Conservation (phyloP, 176 grass and related monocot genomes). For the Otatea glauca region DNA sequence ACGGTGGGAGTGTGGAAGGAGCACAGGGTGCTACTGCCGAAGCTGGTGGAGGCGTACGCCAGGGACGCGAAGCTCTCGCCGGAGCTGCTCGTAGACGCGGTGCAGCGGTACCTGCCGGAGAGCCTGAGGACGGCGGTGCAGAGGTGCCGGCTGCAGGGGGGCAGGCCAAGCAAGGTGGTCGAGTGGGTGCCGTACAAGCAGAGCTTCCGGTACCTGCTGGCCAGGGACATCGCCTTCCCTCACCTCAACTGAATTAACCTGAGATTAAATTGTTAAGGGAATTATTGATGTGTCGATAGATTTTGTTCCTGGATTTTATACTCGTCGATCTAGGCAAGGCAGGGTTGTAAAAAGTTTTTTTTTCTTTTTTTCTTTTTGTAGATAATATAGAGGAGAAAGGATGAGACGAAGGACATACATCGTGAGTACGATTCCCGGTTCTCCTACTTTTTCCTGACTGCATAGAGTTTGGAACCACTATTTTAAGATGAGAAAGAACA, state of each 20-base stretch:
- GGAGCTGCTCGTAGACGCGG: slow-evolving; percentile 65
- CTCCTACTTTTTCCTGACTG: too few species aligned
- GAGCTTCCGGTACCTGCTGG: slow-evolving; percentile 76
- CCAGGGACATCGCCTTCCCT: slow-evolving; percentile 83
- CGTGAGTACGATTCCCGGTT: not conserved
- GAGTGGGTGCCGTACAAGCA: slow-evolving; percentile 78
- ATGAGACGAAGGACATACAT: not conserved
- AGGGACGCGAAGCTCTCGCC: slow-evolving; percentile 68
- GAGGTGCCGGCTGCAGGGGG: slow-evolving; percentile 58
- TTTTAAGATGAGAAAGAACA: too few species aligned
- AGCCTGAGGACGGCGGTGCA: slow-evolving; percentile 69
- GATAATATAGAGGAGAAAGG: slow-evolving; percentile 19
- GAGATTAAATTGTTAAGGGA: not conserved
- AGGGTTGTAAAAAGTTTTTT: slow-evolving; percentile 20
- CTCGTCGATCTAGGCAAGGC: not conserved
- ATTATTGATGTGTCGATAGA: slow-evolving; percentile 41
- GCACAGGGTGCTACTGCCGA: slow-evolving; percentile 70
- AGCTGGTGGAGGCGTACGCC: slow-evolving; percentile 69
- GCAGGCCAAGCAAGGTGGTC: slow-evolving; percentile 51
- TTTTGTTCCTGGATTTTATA: slow-evolving; percentile 26
- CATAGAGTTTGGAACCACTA: too few species aligned
- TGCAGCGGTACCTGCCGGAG: slow-evolving; percentile 71
- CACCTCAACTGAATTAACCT: slow-evolving; percentile 53
- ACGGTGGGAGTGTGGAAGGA: slow-evolving; percentile 78
- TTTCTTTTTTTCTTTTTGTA: not conserved